Conservation (phyloP, 164 flowering plant species). For the Vitis rotundifolia region DNA sequence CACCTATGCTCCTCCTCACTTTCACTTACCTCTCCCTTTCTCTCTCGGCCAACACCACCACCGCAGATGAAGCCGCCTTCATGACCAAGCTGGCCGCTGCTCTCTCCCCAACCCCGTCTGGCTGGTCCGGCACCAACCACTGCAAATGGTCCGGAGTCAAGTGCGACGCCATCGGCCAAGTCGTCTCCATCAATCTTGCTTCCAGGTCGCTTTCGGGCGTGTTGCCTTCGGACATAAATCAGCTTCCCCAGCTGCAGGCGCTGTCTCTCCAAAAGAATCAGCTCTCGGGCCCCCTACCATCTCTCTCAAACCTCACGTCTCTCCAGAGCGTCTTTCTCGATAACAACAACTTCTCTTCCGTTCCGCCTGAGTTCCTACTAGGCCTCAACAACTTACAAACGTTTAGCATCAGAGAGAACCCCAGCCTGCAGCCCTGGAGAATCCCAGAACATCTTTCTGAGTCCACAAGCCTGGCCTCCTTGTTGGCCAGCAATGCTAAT, state of each 20-base stretch:
- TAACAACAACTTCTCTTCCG: conserved; percentile 17
- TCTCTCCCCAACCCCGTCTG: conserved; percentile 21
- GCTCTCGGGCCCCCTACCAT: conserved; percentile 16
- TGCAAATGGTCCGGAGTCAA: conserved; percentile 38
- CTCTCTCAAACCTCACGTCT: conserved; percentile 7
- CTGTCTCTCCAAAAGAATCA: conserved; percentile 17
- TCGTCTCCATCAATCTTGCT: conserved; percentile 31
- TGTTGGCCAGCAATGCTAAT: conserved; percentile 30
- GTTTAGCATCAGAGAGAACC: conserved; percentile 29
- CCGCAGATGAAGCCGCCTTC: conserved; percentile 33
- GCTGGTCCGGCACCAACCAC: conserved; percentile 29
- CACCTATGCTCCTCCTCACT: neutral
- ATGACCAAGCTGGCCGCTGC: conserved; percentile 21
- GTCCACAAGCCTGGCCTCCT: conserved; percentile 18
- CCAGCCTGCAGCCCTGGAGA: conserved; percentile 30
- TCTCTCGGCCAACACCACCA: conserved; percentile 10
- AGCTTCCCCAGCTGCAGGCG: conserved; percentile 23
- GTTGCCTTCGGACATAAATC: conserved; percentile 30
- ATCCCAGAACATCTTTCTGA: conserved; percentile 31
- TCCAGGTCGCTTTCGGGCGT: conserved; percentile 27
- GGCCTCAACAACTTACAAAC: conserved; percentile 21
- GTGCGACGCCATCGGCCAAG: conserved; percentile 24
- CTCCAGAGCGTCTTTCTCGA: conserved; percentile 11
- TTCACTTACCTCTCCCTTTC: conserved; percentile 12
- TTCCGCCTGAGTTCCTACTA: conserved; percentile 7